Conservation (phyloP, 1,139 yeast genomes). For the Candida glucosophila region DNA sequence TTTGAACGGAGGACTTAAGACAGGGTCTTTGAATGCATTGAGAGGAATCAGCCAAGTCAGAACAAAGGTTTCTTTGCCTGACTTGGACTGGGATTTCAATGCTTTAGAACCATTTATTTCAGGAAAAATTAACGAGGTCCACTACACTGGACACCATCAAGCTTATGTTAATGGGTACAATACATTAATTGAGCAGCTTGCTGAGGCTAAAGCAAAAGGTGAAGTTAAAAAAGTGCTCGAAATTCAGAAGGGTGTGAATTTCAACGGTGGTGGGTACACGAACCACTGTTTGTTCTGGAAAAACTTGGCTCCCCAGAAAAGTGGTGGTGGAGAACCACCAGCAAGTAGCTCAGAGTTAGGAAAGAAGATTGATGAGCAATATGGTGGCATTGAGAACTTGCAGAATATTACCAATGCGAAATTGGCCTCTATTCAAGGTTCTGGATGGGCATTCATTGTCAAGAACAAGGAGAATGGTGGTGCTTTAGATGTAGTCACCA, state of each 20-base stretch:
- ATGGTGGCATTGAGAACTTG: constrained; percentile 33
- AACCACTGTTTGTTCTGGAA: constrained; percentile 40
- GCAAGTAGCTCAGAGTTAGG: constrained; percentile 22
- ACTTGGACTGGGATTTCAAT: constrained; percentile 32
- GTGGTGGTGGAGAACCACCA: constrained; percentile 36
- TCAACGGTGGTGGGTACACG: constrained; percentile 39
- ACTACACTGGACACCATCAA: constrained; percentile 36
- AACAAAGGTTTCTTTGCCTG: constrained; percentile 27
- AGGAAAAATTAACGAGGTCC: constrained; percentile 32
- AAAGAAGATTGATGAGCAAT: constrained; percentile 27
- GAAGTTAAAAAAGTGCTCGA: constrained; percentile 30
- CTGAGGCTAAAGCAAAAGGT: constrained; percentile 26
- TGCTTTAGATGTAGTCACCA: constrained; percentile 31
- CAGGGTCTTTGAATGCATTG: too few species aligned
- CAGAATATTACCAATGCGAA: constrained; percentile 28
- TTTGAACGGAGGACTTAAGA: too few species aligned
- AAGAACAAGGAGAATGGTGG: constrained; percentile 34
- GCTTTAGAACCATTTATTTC: constrained; percentile 38
- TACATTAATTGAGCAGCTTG: constrained; percentile 28
- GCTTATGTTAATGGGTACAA: constrained; percentile 36
- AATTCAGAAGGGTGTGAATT: constrained; percentile 31
- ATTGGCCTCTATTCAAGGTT: constrained; percentile 39
- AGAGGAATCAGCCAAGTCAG: too few species aligned
- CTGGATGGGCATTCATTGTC: constrained; percentile 43
- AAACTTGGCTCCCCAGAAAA: constrained; percentile 31